A percentile compares a stretch with the other conserved stretches of the same genome.
phyloP scores from a whole-genome alignment of 805 yeast species.

The Candida caryicola region DNA sequence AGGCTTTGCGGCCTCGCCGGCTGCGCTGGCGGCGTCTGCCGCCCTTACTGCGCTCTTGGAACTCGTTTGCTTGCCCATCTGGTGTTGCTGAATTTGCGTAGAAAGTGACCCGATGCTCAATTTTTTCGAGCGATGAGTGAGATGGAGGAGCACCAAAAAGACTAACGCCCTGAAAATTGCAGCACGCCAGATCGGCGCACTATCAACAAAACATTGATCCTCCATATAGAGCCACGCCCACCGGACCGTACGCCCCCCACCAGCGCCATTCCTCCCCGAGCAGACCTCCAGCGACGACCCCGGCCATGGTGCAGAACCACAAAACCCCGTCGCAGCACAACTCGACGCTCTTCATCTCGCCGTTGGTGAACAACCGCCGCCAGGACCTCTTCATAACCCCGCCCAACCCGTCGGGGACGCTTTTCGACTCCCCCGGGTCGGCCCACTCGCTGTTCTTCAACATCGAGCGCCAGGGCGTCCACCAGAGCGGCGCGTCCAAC shows the following conservation, averaged over 20 bases:
- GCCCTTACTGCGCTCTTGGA: too few species aligned
- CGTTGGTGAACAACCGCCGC: conserved; percentile 47
- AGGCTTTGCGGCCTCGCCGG: too few species aligned
- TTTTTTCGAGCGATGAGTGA: too few species aligned
- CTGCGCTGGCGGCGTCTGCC: too few species aligned
- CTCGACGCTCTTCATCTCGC: conserved; percentile 73
- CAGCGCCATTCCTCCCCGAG: neutral
- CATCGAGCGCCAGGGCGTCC: conserved; percentile 17
- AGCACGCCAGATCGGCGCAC: too few species aligned
- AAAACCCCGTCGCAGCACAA: conserved; percentile 56
- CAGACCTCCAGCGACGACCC: too few species aligned
- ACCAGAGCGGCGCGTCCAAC: neutral
- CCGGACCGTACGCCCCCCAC: too few species aligned
- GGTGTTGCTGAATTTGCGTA: too few species aligned
- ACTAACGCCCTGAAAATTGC: too few species aligned
- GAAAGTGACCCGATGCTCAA: too few species aligned
- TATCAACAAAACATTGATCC: neutral
- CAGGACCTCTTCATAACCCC: conserved; percentile 46
- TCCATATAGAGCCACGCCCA: neutral
- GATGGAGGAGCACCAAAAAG: too few species aligned
- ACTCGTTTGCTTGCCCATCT: too few species aligned
- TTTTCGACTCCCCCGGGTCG: conserved; percentile 43
- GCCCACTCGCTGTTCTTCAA: conserved; percentile 40
- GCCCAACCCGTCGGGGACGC: conserved; percentile 44
- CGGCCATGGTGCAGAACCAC: conserved; percentile 15